Percentiles rank a stretch among this genome's conserved stretches.
Conservation (phyloP, 192 early-diverging fungal species). For the Podila verticillata region DNA sequence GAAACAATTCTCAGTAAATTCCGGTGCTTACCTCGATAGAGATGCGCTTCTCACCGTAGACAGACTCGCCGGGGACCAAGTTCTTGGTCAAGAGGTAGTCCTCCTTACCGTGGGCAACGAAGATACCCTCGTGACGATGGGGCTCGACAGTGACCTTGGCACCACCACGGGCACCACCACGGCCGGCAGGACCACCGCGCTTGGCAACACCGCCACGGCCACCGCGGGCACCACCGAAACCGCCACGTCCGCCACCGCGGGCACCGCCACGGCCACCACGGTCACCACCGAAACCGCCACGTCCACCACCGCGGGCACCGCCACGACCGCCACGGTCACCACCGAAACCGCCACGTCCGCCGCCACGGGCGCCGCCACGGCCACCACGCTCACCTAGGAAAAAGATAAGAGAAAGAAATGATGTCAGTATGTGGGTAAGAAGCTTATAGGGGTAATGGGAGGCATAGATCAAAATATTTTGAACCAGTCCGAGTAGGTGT, state of each 20-base stretch:
- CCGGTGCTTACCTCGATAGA: slow-evolving; percentile 71
- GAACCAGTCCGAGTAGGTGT: background rate
- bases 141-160: slow-evolving; percentile 97
- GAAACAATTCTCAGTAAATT: too few species aligned
- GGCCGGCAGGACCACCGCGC: slow-evolving; percentile 60
- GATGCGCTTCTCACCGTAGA: slow-evolving; percentile 99
- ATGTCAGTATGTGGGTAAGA: background rate
- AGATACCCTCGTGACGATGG: slow-evolving; percentile 95
- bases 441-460: background rate
- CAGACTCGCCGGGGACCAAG: slow-evolving; percentile 95
- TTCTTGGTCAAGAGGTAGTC: slow-evolving; percentile 99
- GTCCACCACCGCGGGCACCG: slow-evolving; percentile 58
- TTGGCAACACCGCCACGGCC: slow-evolving; percentile 45
- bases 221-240: slow-evolving; percentile 37
- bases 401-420: slow-evolving; percentile 3
- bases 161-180: slow-evolving; percentile 66
- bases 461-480: background rate
- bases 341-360: too few species aligned
- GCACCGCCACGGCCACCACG: slow-evolving; percentile 47
- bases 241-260: slow-evolving; percentile 40
- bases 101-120: slow-evolving; percentile 98
- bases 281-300: slow-evolving; percentile 42
- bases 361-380: slow-evolving; percentile 48
- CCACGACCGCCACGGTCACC: too few species aligned
- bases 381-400: slow-evolving; percentile 53